Percentiles rank a stretch among this genome's conserved stretches.
Conservation (phyloP, 2,329 filamentous ascomycete species). For the Aspergillus nomiae region DNA sequence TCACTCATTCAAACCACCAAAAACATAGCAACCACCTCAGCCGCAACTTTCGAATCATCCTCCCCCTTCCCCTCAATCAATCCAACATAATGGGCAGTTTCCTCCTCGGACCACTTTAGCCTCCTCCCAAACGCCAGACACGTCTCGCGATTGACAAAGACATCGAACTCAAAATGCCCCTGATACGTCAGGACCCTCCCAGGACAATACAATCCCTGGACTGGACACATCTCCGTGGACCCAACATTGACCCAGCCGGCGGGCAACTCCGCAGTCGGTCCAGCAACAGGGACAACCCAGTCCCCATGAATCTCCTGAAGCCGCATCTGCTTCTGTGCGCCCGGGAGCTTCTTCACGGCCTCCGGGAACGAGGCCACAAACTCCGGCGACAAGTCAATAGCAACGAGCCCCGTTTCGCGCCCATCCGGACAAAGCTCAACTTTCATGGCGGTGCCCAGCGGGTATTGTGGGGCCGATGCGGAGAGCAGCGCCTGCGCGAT, state of each 20-base stretch:
- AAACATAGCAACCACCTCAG: conserved; percentile 36
- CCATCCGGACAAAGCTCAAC: conserved; percentile 26
- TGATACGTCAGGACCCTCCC: conserved; percentile 27
- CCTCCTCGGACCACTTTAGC: conserved; percentile 22
- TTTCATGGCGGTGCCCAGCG: neutral
- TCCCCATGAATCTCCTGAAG: conserved; percentile 40
- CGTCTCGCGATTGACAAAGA: conserved; percentile 21
- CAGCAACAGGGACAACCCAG: conserved; percentile 24
- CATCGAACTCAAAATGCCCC: conserved; percentile 31
- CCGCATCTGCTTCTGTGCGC: conserved; percentile 17
- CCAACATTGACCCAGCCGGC: conserved; percentile 26
- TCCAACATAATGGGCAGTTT: conserved; percentile 19
- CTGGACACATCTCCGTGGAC: conserved; percentile 18
- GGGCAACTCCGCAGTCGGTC: conserved; percentile 5
- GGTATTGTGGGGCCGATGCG: conserved; percentile 3
- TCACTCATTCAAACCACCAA: conserved; percentile 19
- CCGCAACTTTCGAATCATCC: conserved; percentile 36
- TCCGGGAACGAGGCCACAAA: conserved; percentile 12
- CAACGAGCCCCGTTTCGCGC: conserved; percentile 34
- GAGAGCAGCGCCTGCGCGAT: conserved; percentile 22
- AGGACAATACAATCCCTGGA: conserved; percentile 27
- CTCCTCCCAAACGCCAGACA: conserved; percentile 35
- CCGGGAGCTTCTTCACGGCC: neutral
- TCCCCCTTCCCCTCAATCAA: conserved; percentile 26
- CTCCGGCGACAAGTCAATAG: conserved; percentile 25